Percentiles rank a stretch among this genome's conserved stretches.
These are phyloP conservation scores for Podaxis sp. DNA, from an alignment of 768 basidiomycete genomes.

Conservation along the genomic window DNA sequence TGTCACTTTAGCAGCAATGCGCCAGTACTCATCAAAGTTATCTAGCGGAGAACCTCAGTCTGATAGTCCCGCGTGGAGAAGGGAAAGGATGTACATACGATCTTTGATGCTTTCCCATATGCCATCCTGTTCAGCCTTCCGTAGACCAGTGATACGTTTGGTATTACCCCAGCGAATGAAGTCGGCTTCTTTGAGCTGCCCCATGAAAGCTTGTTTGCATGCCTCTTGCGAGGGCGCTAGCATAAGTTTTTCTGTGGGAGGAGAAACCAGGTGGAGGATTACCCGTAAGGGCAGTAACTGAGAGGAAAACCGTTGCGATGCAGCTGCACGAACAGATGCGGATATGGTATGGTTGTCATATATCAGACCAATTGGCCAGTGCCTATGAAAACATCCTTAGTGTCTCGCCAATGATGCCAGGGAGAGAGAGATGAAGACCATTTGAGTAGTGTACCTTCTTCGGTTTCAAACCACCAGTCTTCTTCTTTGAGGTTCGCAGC, in stretches of 20 bases:
- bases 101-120: slow-evolving; percentile 97
- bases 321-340: slow-evolving; percentile 47
- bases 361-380: slow-evolving; percentile 95
- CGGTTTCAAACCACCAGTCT: slow-evolving; percentile 97
- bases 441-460: slow-evolving; percentile 75
- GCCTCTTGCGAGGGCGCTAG: slow-evolving; percentile 77
- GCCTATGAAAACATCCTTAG: slow-evolving; percentile 50
- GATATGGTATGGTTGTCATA: slow-evolving; percentile 82
- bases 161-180: slow-evolving; percentile 97
- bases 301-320: slow-evolving; percentile 28
- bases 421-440: slow-evolving; percentile 53
- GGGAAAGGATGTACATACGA: slow-evolving; percentile 50
- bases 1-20: slow-evolving; percentile 88
- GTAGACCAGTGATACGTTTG: slow-evolving; percentile 84
- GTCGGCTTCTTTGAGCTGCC: slow-evolving; percentile 93
- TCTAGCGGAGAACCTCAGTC: slow-evolving; percentile 42
- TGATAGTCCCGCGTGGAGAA: background rate
- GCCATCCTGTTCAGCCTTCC: slow-evolving; percentile 91
- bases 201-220: slow-evolving; percentile 94
- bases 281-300: slow-evolving; percentile 64
- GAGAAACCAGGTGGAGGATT: slow-evolving; percentile 81
- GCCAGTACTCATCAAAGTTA: slow-evolving; percentile 94
- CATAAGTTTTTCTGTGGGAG: slow-evolving; percentile 83
- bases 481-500: slow-evolving; percentile 75
- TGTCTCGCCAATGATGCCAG: background rate